Evolutionary conservation across 768 basidiomycete species (phyloP), one percentile per base, ranked within the genome.

Genomic region (Phanerochaete carnosa): DNA sequence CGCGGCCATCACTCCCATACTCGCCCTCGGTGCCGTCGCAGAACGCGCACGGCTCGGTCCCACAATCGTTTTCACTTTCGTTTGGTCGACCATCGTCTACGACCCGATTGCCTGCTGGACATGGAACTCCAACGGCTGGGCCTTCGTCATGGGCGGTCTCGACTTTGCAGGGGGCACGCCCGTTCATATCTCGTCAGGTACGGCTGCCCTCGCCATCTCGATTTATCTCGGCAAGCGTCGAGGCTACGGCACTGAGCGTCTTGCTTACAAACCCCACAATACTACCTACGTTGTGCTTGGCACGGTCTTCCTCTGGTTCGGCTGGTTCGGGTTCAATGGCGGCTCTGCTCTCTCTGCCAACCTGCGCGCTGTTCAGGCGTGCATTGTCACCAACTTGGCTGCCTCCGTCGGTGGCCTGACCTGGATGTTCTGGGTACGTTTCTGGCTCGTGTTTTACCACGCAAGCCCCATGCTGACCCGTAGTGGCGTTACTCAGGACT

Each of bases 91-190:
- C 3, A 64, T 72, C 60, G 93, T 95, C 16, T 98, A 98, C 74
- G 90, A 96, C 69, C 94, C 95, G 1, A 87, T 98, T 59, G 96
- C 94, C 0, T 94, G 92, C 75, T 97, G 95, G 95, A 92, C 94
- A 4, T 98, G 96, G 96, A 94, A 94, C 68, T 64, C 82, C 35
- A 83, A 89, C 32, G 84, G 86, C 12, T 86, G 85, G 95, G 88
- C 90, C 0, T 87, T 79, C 74, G 70, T 84, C 33, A 79, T 92
- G 55, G 95, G 94, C 16, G 90, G 89, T 60, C 88, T 94, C 57
- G 92, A 95, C 71, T 95, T 96, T 62, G 95, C 95, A 9, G 95
- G 95, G 29, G 96, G 96, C 55, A 95, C 94, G 12, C 96, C 96
- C 23, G 94, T 99, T 62, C 95, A 99, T 71, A 98, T 99, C 66